phyloP scores from a whole-genome alignment of 805 yeast species.

The Pichia thaimueangensis region DNA sequence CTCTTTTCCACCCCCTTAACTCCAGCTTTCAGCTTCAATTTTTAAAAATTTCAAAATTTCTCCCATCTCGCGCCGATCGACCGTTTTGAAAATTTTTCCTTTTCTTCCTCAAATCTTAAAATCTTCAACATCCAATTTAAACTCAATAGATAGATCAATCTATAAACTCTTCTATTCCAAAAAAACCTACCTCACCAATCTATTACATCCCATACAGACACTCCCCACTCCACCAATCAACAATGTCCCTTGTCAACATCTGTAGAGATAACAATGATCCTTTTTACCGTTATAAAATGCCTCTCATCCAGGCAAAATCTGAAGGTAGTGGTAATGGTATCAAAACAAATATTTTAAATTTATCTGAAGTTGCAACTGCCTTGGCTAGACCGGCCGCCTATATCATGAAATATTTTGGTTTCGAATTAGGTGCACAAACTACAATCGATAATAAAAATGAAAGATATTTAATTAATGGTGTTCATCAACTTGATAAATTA shows the following conservation, averaged over 20 bases:
- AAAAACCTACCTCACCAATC: no score
- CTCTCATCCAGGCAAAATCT: constrained; percentile 91
- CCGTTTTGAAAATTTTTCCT: no score
- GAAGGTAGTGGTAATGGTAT: constrained; percentile 99
- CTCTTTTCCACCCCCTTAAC: no score
- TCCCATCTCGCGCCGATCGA: no score
- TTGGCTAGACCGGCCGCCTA: constrained; percentile 89
- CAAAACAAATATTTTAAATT: constrained; percentile 87
- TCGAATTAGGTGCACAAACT: constrained; percentile 96
- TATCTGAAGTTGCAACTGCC: constrained; percentile 90
- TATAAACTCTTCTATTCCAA: no score
- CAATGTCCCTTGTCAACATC: constrained; percentile 84
- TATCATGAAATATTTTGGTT: constrained; percentile 90
- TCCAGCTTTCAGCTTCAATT: no score
- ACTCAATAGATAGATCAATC: no score
- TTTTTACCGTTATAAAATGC: constrained; percentile 99
- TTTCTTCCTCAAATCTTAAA: no score
- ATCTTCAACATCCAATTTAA: no score
- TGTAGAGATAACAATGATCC: constrained; percentile 97
- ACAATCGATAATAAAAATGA: constrained; percentile 72
- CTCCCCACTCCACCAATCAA: no score
- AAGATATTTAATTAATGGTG: constrained; percentile 90
- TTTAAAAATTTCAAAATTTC: no score
- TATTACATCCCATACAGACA: no score
- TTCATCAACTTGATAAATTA: constrained; percentile 80